These are phyloP conservation scores for Aspergillus pseudoterreus DNA, from an alignment of 2,329 filamentous ascomycete species.

Conservation along the genomic window DNA sequence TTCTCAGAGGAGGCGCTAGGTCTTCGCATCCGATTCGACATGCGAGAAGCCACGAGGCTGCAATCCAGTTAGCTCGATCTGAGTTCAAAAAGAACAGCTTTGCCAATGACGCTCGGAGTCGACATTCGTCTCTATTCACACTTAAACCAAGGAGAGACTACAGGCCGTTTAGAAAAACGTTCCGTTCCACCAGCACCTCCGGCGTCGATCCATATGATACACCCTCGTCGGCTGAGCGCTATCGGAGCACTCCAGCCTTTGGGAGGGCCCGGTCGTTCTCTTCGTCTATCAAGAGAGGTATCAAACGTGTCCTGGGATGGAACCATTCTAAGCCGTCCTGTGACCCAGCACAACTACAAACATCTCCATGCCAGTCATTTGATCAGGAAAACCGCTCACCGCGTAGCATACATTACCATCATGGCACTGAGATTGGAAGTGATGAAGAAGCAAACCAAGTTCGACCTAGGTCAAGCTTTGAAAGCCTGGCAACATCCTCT, in stretches of 20 bases:
- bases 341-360: slow-evolving; percentile 7
- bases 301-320: slow-evolving; percentile 40
- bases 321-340: slow-evolving; percentile 17
- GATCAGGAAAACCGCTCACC: slow-evolving; percentile 8
- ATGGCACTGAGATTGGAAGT: neutral
- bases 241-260: slow-evolving; percentile 9
- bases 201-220: slow-evolving; percentile 12
- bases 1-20: slow-evolving; percentile 31
- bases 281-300: slow-evolving; percentile 37
- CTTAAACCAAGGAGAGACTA: slow-evolving; percentile 25
- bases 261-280: slow-evolving; percentile 38
- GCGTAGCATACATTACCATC: neutral
- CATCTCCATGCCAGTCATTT: neutral
- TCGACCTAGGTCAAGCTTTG: slow-evolving; percentile 26
- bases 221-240: slow-evolving; percentile 6
- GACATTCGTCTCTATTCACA: slow-evolving; percentile 22
- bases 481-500: slow-evolving; percentile 32
- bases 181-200: slow-evolving; percentile 26
- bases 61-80: slow-evolving; percentile 40
- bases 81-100: slow-evolving; percentile 32
- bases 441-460: slow-evolving; percentile 7
- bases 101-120: slow-evolving; percentile 14
- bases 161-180: slow-evolving; percentile 36
- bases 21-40: slow-evolving; percentile 16
- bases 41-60: slow-evolving; percentile 33